Evolutionary conservation across 495 filamentous ascomycete species (phyloP).

Genomic region (Talaromyces borbonicus): DNA sequence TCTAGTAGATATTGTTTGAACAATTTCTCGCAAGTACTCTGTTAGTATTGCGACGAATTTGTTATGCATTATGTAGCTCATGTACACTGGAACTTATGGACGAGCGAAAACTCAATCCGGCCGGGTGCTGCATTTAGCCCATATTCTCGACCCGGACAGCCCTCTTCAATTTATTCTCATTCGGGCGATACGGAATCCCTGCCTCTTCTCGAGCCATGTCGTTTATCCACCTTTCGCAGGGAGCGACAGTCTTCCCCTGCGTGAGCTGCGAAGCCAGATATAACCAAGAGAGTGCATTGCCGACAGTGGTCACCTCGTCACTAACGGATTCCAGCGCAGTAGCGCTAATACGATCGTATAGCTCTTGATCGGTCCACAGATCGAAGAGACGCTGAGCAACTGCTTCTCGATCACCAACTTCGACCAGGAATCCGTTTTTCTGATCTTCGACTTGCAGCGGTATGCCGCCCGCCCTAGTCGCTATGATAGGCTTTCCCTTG

Average conservation of each 20-base stretch:
- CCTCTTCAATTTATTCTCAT: conserved; percentile 51
- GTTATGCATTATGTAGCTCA: too few species aligned
- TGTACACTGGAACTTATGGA: too few species aligned
- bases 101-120: too few species aligned
- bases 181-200: conserved; percentile 44
- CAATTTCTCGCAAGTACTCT: too few species aligned
- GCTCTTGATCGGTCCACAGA: conserved; percentile 54
- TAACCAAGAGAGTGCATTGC: conserved; percentile 69
- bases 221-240: conserved; percentile 58
- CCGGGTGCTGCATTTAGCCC: conserved; percentile 15
- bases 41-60: too few species aligned
- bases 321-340: conserved; percentile 57
- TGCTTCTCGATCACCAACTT: conserved; percentile 59
- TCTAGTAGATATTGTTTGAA: too few species aligned
- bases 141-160: conserved; percentile 25
- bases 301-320: conserved; percentile 78
- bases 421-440: conserved; percentile 69
- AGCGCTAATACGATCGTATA: conserved; percentile 58
- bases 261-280: conserved; percentile 60
- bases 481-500: conserved; percentile 76
- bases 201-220: conserved; percentile 67
- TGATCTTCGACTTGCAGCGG: conserved; percentile 68
- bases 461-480: conserved; percentile 70
- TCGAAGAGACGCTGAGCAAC: conserved; percentile 62
- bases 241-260: conserved; percentile 36